Evolutionary conservation across 768 basidiomycete species (phyloP).

Genomic region (Mycena rebaudengoi): DNA sequence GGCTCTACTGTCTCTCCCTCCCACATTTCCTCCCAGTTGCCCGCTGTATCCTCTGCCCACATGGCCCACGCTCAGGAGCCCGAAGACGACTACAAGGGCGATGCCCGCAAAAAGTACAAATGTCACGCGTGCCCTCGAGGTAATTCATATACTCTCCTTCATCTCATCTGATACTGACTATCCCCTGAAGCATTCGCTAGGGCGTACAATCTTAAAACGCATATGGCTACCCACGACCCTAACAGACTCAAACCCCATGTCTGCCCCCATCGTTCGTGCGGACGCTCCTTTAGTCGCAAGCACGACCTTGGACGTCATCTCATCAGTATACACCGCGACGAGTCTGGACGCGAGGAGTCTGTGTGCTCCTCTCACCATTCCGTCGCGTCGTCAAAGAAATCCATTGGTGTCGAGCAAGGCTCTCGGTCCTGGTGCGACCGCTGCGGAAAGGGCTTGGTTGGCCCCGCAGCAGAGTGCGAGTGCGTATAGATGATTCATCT

Average conservation of each 20-base stretch:
- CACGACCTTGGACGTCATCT: constrained; percentile 93
- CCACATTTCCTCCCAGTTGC: constrained; percentile 60
- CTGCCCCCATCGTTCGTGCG: constrained; percentile 87
- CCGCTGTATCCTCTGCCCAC: constrained; percentile 54
- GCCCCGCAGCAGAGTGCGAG: constrained; percentile 60
- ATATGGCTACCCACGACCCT: constrained; percentile 94
- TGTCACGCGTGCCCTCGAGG: constrained; percentile 80
- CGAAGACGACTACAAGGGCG: constrained; percentile 64
- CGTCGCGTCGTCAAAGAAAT: constrained; percentile 46
- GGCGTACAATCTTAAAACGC: constrained; percentile 95
- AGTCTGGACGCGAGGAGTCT: constrained; percentile 41
- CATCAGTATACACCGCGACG: constrained; percentile 84
- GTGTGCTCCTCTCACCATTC: constrained; percentile 53
- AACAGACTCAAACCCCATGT: constrained; percentile 88
- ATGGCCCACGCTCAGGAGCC: constrained; percentile 48
- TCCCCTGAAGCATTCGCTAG: constrained; percentile 79
- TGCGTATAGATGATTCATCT: constrained; percentile 64
- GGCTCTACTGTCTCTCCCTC: constrained; percentile 66
- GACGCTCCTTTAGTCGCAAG: constrained; percentile 92
- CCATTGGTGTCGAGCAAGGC: constrained; percentile 76
- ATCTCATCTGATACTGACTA: constrained; percentile 10
- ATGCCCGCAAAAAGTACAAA: constrained; percentile 78
- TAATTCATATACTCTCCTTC: constrained; percentile 43
- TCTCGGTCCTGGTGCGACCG: constrained; percentile 74
- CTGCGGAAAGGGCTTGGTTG: constrained; percentile 77